phyloP scores from a whole-genome alignment of 306 rosid genomes.

The Medicago ruthenica region DNA sequence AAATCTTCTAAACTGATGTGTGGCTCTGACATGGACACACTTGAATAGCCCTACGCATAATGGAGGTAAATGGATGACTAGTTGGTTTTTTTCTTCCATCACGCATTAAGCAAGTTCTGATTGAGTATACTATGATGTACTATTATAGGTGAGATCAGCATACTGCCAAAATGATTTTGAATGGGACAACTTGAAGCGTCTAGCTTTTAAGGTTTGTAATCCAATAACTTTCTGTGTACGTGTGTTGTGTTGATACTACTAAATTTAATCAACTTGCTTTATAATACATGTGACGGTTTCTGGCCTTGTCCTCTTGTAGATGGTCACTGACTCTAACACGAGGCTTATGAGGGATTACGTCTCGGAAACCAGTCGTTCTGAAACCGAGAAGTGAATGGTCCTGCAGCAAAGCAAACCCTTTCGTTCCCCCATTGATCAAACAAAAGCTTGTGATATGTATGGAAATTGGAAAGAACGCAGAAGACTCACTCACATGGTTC shows the following conservation, averaged over 20 bases:
- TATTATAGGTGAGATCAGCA: conserved; percentile 79
- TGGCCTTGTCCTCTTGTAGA: conserved; percentile 55
- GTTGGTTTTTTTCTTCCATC: conserved; percentile 11
- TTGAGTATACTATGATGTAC: neutral
- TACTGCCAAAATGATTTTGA: conserved; percentile 88
- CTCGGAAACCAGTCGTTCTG: conserved; percentile 65
- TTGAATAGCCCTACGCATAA: conserved; percentile 78
- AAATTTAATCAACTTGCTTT: conserved; percentile 14
- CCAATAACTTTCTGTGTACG: neutral
- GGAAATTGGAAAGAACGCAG: conserved; percentile 8
- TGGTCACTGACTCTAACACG: conserved; percentile 79
- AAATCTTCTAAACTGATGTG: conserved; percentile 35
- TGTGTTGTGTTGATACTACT: neutral
- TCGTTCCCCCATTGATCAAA: neutral
- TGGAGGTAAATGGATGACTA: conserved; percentile 67
- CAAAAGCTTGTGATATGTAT: conserved; percentile 19
- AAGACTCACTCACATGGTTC: conserved; percentile 11
- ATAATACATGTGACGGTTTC: conserved; percentile 27
- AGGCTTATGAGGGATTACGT: conserved; percentile 80
- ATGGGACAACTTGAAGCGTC: conserved; percentile 81
- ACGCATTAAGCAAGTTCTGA: conserved; percentile 16
- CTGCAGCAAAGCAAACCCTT: neutral
- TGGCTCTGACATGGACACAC: conserved; percentile 42
- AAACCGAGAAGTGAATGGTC: conserved; percentile 51
- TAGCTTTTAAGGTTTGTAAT: conserved; percentile 67